Base-by-base conservation (phyloP, 345 rosid species). In the Ailanthus altissimus region DNA sequence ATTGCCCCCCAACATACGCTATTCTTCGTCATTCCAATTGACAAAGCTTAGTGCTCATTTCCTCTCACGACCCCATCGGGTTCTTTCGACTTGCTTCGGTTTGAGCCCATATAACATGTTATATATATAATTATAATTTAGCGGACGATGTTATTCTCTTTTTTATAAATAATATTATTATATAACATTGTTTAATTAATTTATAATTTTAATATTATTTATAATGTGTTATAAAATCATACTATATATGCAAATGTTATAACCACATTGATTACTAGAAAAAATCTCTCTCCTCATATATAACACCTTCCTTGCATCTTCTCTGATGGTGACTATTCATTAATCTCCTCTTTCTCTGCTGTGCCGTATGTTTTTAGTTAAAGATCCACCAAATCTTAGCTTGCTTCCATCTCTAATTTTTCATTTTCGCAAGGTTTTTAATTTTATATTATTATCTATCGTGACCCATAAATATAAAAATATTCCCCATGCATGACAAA, bases 231-330 rank as follows among this genome's bases (percentile, higher is more conserved):
- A n/a, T n/a, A n/a, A n/a, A n/a, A n/a, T n/a, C n/a, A n/a, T n/a
- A n/a, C n/a, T n/a, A n/a, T n/a, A n/a, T n/a, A n/a, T n/a, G n/a
- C n/a, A n/a, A n/a, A n/a, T n/a, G n/a, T n/a, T n/a, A n/a, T n/a
- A n/a, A n/a, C n/a, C n/a, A n/a, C n/a, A n/a, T n/a, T n/a, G n/a
- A n/a, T n/a, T n/a, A n/a, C n/a, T n/a, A n/a, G n/a, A n/a, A n/a
- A n/a, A n/a, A n/a, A n/a, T 32, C 38, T 32, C 38, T 32, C 38
- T 32, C 38, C 20, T 5, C 14, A 28, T 26, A 62, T 2, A 36
- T 32, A n/a, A 20, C 42, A 72, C 42, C 75, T 57, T 72, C 75
- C 75, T 21, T 23, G 66, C 32, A 72, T 57, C 23, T 72, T 36
- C 66, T 71, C n/a, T 21, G 2, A 38, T n/a, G 42, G 59, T 21